phyloP scores from a whole-genome alignment of 257 asterid species.

The Marsdenia floribunda region DNA sequence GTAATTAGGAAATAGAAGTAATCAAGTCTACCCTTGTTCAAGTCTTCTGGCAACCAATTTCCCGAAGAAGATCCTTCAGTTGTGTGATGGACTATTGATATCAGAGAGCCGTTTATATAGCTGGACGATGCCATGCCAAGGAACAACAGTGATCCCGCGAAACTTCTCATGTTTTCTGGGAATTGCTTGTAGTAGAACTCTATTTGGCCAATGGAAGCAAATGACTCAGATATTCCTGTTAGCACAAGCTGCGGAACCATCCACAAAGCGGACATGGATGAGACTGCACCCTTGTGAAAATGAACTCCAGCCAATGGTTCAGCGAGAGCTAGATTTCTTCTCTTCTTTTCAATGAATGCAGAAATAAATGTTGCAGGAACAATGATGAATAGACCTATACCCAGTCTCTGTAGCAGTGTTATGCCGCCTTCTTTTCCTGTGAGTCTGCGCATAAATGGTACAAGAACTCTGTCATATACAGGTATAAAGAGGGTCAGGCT shows the following conservation, averaged over 20 bases:
- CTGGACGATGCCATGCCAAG: conserved; percentile 56
- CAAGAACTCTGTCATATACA: conserved; percentile 50
- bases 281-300: conserved; percentile 37
- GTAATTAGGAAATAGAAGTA: conserved; percentile 55
- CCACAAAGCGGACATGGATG: conserved; percentile 65
- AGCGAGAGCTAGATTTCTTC: conserved; percentile 33
- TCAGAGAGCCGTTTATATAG: conserved; percentile 44
- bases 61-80: conserved; percentile 35
- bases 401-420: conserved; percentile 62
- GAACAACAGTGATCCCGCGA: conserved; percentile 57
- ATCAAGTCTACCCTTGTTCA: conserved; percentile 68
- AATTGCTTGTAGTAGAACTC: conserved; percentile 72
- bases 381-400: conserved; percentile 46
- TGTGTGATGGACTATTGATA: conserved; percentile 37
- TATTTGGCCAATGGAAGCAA: conserved; percentile 51
- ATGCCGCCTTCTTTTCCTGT: conserved; percentile 52
- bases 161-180: conserved; percentile 87
- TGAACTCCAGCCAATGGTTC: conserved; percentile 26
- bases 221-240: conserved; percentile 68
- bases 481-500: conserved; percentile 57
- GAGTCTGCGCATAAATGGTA: conserved; percentile 34
- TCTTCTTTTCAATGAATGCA: conserved; percentile 45
- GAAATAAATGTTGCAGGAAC: conserved; percentile 36
- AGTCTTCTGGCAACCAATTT: conserved; percentile 77
- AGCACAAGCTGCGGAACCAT: conserved; percentile 58